A percentile compares a stretch with the other conserved stretches of the same genome.
These are phyloP conservation scores for Botryotinia convoluta DNA, from an alignment of 2,329 filamentous ascomycete species.

Conservation along the genomic window DNA sequence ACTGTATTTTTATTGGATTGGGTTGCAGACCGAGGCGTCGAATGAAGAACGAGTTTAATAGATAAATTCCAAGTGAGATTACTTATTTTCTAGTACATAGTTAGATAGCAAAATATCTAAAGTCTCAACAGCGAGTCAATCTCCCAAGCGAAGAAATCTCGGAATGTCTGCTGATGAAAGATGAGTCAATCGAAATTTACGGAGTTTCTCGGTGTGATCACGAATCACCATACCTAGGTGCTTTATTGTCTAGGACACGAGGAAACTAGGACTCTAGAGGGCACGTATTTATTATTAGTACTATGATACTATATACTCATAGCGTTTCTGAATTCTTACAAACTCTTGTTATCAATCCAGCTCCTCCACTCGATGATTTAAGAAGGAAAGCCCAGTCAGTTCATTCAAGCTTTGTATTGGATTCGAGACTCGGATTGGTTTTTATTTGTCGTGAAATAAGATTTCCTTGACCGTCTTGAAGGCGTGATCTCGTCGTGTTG, in stretches of 20 bases:
- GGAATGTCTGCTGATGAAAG: not conserved
- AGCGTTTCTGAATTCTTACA: not conserved
- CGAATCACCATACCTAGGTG: too few relatives aligned
- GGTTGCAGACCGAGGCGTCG: not conserved
- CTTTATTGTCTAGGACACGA: not conserved
- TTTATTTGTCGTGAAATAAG: not conserved
- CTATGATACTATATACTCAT: not conserved
- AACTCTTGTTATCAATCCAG: not conserved
- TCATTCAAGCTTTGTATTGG: not conserved
- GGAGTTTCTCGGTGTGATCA: not conserved
- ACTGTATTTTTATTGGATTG: not conserved
- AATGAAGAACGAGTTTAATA: not conserved
- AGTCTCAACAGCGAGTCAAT: not conserved
- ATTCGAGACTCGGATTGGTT: not conserved
- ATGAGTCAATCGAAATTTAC: not conserved
- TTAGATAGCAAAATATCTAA: too few relatives aligned
- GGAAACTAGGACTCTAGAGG: too few relatives aligned
- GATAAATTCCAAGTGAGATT: too few relatives aligned
- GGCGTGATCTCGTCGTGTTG: not conserved
- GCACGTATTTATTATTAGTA: not conserved
- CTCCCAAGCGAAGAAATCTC: not conserved
- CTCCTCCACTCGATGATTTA: not conserved
- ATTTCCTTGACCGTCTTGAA: not conserved
- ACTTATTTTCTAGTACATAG: too few relatives aligned
- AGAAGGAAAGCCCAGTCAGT: not conserved